phyloP scores from a whole-genome alignment of 495 filamentous ascomycete genomes.

The Podospora appendiculata region DNA sequence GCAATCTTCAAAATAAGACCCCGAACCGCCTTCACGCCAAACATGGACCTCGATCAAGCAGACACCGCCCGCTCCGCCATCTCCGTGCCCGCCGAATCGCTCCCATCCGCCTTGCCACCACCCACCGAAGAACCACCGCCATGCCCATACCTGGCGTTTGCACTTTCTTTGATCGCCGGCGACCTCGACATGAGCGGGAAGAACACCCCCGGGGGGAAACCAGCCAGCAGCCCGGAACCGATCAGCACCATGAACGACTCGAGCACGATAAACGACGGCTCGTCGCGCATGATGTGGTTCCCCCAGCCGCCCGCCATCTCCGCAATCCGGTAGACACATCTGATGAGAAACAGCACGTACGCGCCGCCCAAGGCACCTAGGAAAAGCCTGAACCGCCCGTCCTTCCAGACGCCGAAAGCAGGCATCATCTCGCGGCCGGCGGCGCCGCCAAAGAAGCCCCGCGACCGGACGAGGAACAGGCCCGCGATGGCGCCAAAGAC shows the following conservation, averaged over 20 bases:
- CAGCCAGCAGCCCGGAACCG: slow-evolving; percentile 25
- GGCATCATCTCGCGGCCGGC: slow-evolving; percentile 5
- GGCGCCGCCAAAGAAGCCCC: slow-evolving; percentile 18
- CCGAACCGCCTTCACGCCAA: no score
- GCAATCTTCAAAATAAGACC: no score
- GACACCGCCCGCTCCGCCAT: no score
- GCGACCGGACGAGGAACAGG: slow-evolving; percentile 40
- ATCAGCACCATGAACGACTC: slow-evolving; percentile 42
- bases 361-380: slow-evolving; percentile 43
- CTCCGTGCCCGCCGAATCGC: no score
- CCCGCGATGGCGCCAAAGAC: slow-evolving; percentile 43
- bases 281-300: slow-evolving; percentile 58
- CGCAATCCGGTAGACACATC: slow-evolving; percentile 63
- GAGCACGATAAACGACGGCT: slow-evolving; percentile 54
- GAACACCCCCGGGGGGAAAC: slow-evolving; percentile 30
- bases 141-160: no score
- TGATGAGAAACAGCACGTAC: slow-evolving; percentile 52
- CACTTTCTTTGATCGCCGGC: background rate
- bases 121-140: no score
- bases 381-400: slow-evolving; percentile 46
- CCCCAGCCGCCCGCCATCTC: slow-evolving; percentile 66
- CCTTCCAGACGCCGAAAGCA: slow-evolving; percentile 21
- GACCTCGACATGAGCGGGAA: slow-evolving; percentile 31
- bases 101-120: no score
- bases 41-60: no score